Percentiles rank a stretch among this genome's conserved stretches.
phyloP scores from a whole-genome alignment of 1,139 yeast species.

The Pichia sp. region DNA sequence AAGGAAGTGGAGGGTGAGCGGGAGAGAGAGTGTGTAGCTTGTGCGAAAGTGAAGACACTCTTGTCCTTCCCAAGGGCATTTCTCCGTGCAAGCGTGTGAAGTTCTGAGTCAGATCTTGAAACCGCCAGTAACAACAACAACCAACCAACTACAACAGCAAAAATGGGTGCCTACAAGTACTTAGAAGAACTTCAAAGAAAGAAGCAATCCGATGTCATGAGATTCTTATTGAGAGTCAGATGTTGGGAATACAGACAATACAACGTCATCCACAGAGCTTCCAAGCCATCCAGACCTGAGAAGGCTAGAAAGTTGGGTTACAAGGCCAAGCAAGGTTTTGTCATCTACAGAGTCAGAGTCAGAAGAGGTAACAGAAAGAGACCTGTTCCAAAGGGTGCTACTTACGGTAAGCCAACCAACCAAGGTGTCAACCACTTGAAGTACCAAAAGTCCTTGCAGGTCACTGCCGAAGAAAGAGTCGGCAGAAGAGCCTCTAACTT shows the following conservation, averaged over 20 bases:
- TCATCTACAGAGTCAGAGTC: slow-evolving; percentile 96
- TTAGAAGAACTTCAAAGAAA: slow-evolving; percentile 99
- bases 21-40: too few relatives aligned
- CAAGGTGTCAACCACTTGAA: slow-evolving; percentile 99
- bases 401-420: slow-evolving; percentile 99
- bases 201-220: slow-evolving; percentile 99
- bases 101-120: too few relatives aligned
- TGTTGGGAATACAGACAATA: slow-evolving; percentile 99
- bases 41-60: too few relatives aligned
- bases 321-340: slow-evolving; percentile 99
- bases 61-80: too few relatives aligned
- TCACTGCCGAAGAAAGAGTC: slow-evolving; percentile 99
- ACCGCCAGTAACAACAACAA: not conserved
- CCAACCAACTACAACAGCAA: slow-evolving; percentile 6
- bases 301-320: slow-evolving; percentile 99
- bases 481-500: slow-evolving; percentile 98
- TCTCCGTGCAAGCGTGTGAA: too few relatives aligned
- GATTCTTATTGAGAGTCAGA: slow-evolving; percentile 99
- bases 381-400: slow-evolving; percentile 99
- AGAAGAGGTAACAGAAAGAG: slow-evolving; percentile 99
- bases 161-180: slow-evolving; percentile 99
- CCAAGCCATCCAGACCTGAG: slow-evolving; percentile 99
- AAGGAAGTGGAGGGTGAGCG: too few relatives aligned
- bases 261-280: slow-evolving; percentile 97
- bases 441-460: slow-evolving; percentile 97